A percentile compares a stretch with the other conserved stretches of the same genome.
Conservation (phyloP, 2,329 filamentous ascomycete genomes). For the Botrytis sinoallii region DNA sequence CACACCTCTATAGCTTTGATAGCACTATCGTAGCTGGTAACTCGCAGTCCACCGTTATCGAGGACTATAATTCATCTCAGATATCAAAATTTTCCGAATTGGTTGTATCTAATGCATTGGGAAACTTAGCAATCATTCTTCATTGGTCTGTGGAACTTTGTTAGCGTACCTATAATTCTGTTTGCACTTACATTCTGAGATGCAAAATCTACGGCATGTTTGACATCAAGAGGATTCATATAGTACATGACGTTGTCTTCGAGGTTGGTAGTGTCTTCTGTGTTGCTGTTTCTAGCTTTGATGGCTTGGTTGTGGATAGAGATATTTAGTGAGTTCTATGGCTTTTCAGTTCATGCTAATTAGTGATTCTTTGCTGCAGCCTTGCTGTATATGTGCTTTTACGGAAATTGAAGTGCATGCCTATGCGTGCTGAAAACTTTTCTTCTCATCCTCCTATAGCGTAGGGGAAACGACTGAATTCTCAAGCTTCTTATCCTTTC, state of each 20-base stretch:
- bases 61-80: not conserved
- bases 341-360: not conserved
- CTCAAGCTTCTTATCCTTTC: no score
- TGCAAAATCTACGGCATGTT: not conserved
- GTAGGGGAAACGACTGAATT: no score
- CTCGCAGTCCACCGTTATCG: not conserved
- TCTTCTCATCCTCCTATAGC: no score
- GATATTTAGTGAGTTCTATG: not conserved
- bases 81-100: accelerated
- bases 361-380: not conserved
- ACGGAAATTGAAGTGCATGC: not conserved
- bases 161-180: accelerated
- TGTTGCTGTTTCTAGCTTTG: no score
- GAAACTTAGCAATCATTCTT: not conserved
- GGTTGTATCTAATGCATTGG: not conserved
- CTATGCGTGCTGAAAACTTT: no score
- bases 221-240: not conserved
- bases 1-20: not conserved
- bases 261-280: not conserved
- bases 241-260: not conserved
- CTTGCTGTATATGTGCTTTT: not conserved
- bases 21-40: not conserved
- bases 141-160: not conserved
- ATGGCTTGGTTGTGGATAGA: no score
- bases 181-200: not conserved